phyloP scores from a whole-genome alignment of 225 moss, liverwort and hornwort species.

The Sphagnum contortum region DNA sequence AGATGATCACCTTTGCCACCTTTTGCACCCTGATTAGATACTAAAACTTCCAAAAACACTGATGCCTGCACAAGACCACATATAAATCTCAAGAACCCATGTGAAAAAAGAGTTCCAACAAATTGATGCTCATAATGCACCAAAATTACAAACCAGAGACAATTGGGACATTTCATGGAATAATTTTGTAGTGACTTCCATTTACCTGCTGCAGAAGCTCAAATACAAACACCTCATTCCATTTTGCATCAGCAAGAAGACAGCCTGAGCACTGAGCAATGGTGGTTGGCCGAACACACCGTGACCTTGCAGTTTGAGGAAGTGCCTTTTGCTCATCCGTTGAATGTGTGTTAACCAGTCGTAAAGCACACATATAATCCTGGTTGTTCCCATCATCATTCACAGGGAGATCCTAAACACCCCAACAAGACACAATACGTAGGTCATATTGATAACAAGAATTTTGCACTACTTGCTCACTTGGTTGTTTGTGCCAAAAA shows the following conservation, averaged over 20 bases:
- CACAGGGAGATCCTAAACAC: conserved; percentile 61
- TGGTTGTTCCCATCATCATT: conserved; percentile 87
- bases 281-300: conserved; percentile 68
- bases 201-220: conserved; percentile 77
- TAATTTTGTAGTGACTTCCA: background rate
- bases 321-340: conserved; percentile 55
- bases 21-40: conserved; percentile 89
- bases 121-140: background rate
- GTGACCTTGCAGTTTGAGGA: conserved; percentile 90
- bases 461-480: too few relatives aligned
- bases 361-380: conserved; percentile 77
- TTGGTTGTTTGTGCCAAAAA: too few relatives aligned
- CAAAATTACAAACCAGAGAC: background rate
- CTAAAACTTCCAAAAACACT: conserved; percentile 69
- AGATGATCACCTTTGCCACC: conserved; percentile 67
- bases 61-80: conserved; percentile 36
- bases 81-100: background rate
- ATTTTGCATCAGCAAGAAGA: conserved; percentile 69
- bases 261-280: conserved; percentile 50
- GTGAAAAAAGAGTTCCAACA: too few relatives aligned
- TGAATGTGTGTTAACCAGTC: conserved; percentile 52
- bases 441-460: too few relatives aligned
- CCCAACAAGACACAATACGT: conserved; percentile 2
- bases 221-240: conserved; percentile 92
- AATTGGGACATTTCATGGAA: background rate